Evolutionary conservation across 1,284 basidiomycete species (phyloP).

Genomic region (Puccinia brachypodii): DNA sequence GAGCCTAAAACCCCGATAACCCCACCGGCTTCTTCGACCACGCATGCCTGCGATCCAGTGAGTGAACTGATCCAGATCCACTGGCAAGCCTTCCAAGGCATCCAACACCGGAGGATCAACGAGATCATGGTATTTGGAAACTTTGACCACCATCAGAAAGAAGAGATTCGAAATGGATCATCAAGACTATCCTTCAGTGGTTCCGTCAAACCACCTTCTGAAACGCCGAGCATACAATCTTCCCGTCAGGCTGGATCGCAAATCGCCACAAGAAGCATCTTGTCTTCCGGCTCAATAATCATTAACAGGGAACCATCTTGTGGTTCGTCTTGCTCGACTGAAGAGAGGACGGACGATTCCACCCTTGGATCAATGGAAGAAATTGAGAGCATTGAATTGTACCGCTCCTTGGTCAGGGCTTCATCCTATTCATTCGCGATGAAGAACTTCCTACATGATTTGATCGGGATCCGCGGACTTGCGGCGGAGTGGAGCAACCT

Average conservation of each 20-base stretch:
- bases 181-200: constrained; percentile 3
- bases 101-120: constrained; percentile 23
- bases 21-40: background rate
- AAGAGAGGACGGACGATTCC: constrained; percentile 31
- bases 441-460: constrained; percentile 13
- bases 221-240: background rate
- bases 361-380: constrained; percentile 29
- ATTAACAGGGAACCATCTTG: background rate
- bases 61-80: constrained; percentile 13
- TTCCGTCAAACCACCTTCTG: constrained; percentile 7
- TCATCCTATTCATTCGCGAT: constrained; percentile 36
- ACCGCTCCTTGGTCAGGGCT: constrained; percentile 27
- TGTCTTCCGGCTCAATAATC: background rate
- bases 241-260: background rate
- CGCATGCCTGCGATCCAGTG: background rate
- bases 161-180: background rate
- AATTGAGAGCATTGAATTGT: constrained; percentile 2
- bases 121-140: constrained; percentile 23
- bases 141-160: background rate
- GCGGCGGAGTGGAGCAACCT: constrained; percentile 1
- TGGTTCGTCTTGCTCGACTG: background rate
- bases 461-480: constrained; percentile 8
- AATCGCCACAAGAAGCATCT: background rate
- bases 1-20: background rate
- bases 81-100: constrained; percentile 26